phyloP scores from a whole-genome alignment of 2,329 filamentous ascomycete genomes.

The Amesomyces nigricolor region DNA sequence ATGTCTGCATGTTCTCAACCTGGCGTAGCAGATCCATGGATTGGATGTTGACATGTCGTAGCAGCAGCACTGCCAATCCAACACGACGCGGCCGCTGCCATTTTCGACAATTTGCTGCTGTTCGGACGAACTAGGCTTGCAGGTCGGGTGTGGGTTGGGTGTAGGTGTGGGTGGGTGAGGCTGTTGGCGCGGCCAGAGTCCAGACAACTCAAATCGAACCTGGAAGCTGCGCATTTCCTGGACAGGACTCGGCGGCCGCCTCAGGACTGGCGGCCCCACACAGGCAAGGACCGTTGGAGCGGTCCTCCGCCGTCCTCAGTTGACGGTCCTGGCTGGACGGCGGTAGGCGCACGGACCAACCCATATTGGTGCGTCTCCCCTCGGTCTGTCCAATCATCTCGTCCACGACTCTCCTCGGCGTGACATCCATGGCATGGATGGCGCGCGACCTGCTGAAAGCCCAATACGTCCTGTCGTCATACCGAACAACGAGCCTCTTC shows the following conservation, averaged over 20 bases:
- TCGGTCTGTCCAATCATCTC: conserved; percentile 9
- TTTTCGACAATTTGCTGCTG: neutral
- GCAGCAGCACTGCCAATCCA: too few relatives aligned
- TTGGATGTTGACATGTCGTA: neutral
- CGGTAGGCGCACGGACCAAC: conserved; percentile 12
- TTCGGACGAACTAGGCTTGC: neutral
- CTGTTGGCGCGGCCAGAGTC: neutral
- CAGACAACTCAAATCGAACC: neutral
- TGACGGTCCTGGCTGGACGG: neutral
- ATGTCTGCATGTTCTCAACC: neutral
- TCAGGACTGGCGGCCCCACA: conserved; percentile 7
- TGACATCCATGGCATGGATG: neutral
- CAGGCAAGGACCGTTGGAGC: conserved; percentile 16
- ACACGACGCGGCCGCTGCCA: conserved; percentile 15
- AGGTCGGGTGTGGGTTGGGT: too few relatives aligned
- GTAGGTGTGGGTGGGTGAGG: neutral
- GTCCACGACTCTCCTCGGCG: neutral
- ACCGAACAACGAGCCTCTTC: neutral
- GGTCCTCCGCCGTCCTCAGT: conserved; percentile 5
- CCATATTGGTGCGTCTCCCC: neutral
- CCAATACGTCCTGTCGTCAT: conserved; percentile 1
- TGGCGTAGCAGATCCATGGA: neutral
- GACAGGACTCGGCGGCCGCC: conserved; percentile 21
- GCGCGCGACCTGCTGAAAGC: neutral
- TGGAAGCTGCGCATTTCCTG: conserved; percentile 20